A percentile compares a stretch with the other conserved stretches of the same genome.
Evolutionary conservation across 345 rosid genomes (phyloP).

Genomic region (Balakata baccata): DNA sequence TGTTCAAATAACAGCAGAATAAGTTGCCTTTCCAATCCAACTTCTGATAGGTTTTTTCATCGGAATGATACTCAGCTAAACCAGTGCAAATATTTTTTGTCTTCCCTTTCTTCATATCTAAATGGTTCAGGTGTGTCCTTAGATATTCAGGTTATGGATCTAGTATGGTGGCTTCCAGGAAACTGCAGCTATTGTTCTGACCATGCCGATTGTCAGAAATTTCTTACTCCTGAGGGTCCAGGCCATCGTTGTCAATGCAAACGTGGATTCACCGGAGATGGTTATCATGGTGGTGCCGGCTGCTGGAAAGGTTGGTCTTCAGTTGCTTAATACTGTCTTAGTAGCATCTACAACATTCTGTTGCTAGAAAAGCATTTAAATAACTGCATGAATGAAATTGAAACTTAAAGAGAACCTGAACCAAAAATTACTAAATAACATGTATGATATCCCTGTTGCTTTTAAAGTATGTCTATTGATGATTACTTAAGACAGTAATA

Average conservation of each 20-base stretch:
- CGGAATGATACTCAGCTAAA: not conserved
- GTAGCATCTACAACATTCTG: too few relatives aligned
- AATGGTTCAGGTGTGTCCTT: constrained; percentile 29
- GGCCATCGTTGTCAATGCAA: constrained; percentile 50
- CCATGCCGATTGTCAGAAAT: constrained; percentile 32
- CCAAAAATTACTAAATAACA: too few relatives aligned
- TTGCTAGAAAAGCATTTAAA: too few relatives aligned
- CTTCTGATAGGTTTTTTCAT: constrained; percentile 13
- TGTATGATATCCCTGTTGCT: too few relatives aligned
- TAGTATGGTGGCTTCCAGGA: constrained; percentile 69
- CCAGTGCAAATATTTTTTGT: constrained; percentile 42
- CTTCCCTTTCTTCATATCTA: constrained; percentile 42
- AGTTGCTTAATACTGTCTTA: too few relatives aligned
- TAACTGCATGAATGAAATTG: too few relatives aligned
- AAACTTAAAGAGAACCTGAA: too few relatives aligned
- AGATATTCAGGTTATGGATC: constrained; percentile 41
- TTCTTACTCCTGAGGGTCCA: constrained; percentile 19
- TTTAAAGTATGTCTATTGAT: too few relatives aligned
- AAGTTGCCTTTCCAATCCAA: constrained; percentile 33
- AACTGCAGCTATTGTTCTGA: constrained; percentile 42
- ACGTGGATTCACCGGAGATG: constrained; percentile 56
- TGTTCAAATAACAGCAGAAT: constrained; percentile 17
- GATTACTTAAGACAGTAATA: too few relatives aligned
- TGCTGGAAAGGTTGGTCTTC: constrained; percentile 56
- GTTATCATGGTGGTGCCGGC: constrained; percentile 42